phyloP scores from a whole-genome alignment of 441 rosid genomes.

The Populus hybrid region DNA sequence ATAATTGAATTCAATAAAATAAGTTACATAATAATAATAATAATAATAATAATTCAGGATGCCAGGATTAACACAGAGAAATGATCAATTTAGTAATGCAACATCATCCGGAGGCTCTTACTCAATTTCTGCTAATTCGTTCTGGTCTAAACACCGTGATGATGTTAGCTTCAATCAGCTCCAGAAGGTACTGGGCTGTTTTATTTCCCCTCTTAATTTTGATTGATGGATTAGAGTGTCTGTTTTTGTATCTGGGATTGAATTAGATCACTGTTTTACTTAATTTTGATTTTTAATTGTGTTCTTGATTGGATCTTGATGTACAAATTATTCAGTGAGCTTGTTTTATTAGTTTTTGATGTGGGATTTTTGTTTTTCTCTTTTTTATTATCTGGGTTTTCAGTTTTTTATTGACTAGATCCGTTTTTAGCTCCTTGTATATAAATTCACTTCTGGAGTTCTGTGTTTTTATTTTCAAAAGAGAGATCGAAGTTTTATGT shows the following conservation, averaged over 20 bases:
- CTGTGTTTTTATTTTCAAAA: not conserved
- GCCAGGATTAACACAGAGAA: constrained; percentile 74
- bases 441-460: constrained; percentile 7
- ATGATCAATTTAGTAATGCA: constrained; percentile 60
- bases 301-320: constrained; percentile 33
- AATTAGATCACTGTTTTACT: constrained; percentile 28
- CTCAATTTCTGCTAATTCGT: constrained; percentile 46
- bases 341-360: constrained; percentile 3
- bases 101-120: constrained; percentile 17
- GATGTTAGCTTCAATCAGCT: constrained; percentile 80
- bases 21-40: not conserved
- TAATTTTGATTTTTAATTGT: not conserved
- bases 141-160: constrained; percentile 77
- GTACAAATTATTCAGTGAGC: constrained; percentile 13
- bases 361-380: constrained; percentile 1
- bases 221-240: not conserved
- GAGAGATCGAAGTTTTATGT: constrained; percentile 2
- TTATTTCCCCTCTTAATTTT: not conserved
- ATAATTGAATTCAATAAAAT: not conserved
- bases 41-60: constrained; percentile 31
- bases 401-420: constrained; percentile 4
- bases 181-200: constrained; percentile 57
- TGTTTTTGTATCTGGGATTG: constrained; percentile 21
- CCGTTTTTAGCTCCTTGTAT: not conserved
- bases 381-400: constrained; percentile 18